A percentile compares a stretch with the other conserved stretches of the same genome.
Evolutionary conservation across 2,329 filamentous ascomycete species (phyloP).

Genomic region (Calonectria multiphialidica): DNA sequence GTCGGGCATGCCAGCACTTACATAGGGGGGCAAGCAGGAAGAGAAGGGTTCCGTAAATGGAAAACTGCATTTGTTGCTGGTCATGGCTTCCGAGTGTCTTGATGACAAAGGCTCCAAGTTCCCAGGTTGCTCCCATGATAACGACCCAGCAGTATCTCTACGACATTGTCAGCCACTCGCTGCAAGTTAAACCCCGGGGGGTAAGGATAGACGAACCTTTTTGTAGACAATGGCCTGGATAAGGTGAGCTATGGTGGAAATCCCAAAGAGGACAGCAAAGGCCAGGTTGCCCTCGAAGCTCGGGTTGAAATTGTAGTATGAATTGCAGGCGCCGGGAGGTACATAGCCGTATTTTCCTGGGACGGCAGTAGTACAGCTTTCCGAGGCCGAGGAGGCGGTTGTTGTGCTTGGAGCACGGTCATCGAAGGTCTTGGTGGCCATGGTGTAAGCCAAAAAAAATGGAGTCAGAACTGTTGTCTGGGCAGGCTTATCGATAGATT

Average conservation of each 20-base stretch:
- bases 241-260: conserved; percentile 44
- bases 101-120: conserved; percentile 53
- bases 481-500: neutral
- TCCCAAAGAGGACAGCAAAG: conserved; percentile 48
- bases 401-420: conserved; percentile 40
- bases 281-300: conserved; percentile 49
- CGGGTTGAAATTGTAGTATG: conserved; percentile 48
- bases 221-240: conserved; percentile 46
- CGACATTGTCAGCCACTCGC: neutral
- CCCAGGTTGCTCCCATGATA: conserved; percentile 54
- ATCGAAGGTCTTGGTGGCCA: conserved; percentile 33
- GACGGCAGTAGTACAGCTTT: conserved; percentile 50
- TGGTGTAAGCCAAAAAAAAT: conserved; percentile 18
- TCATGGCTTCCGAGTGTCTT: conserved; percentile 50
- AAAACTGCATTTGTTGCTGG: conserved; percentile 51
- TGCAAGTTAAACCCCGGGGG: neutral
- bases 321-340: conserved; percentile 47
- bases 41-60: conserved; percentile 48
- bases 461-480: neutral
- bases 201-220: conserved; percentile 38
- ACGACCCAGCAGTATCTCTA: conserved; percentile 54
- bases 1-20: conserved; percentile 26
- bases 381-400: conserved; percentile 44
- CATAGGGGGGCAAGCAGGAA: conserved; percentile 58
- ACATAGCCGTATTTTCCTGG: conserved; percentile 49